Conservation (phyloP, 768 basidiomycete species). For the Suillus subaureus region DNA sequence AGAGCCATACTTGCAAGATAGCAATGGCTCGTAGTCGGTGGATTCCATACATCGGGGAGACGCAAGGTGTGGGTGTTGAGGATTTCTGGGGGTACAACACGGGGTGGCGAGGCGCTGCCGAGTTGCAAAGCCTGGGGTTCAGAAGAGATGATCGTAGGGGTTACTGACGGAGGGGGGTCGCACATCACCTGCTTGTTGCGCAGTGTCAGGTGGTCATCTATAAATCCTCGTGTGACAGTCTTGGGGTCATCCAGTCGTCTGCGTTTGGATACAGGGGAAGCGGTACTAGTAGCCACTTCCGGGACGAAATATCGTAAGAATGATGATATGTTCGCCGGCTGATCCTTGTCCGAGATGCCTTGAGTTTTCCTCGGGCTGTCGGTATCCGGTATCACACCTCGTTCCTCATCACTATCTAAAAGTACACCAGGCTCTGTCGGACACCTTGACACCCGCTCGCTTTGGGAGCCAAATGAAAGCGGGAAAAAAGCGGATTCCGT, state of each 20-base stretch:
- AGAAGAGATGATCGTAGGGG: not conserved
- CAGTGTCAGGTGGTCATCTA: conserved; percentile 2
- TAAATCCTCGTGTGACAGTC: not conserved
- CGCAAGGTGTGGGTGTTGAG: conserved; percentile 46
- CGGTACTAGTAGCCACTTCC: not conserved
- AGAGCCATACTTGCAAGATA: conserved; percentile 73
- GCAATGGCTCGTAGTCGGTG: conserved; percentile 47
- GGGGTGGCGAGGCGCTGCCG: conserved; percentile 15
- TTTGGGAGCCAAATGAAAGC: not conserved
- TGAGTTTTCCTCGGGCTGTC: not conserved
- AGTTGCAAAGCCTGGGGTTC: not conserved
- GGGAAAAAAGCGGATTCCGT: not conserved
- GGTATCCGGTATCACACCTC: not conserved
- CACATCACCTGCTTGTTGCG: not conserved
- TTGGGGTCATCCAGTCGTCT: not conserved
- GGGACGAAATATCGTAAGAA: not conserved
- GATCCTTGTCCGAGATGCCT: not conserved
- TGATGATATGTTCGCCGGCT: not conserved
- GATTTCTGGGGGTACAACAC: conserved; percentile 42
- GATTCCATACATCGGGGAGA: conserved; percentile 36
- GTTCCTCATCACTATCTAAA: not conserved
- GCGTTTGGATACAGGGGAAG: not conserved
- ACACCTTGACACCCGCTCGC: not conserved
- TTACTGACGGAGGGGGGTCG: not conserved
- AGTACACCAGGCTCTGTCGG: not conserved